Conservation (phyloP, 352 stramenopile genomes). For the Thalassiosira mediterranea region DNA sequence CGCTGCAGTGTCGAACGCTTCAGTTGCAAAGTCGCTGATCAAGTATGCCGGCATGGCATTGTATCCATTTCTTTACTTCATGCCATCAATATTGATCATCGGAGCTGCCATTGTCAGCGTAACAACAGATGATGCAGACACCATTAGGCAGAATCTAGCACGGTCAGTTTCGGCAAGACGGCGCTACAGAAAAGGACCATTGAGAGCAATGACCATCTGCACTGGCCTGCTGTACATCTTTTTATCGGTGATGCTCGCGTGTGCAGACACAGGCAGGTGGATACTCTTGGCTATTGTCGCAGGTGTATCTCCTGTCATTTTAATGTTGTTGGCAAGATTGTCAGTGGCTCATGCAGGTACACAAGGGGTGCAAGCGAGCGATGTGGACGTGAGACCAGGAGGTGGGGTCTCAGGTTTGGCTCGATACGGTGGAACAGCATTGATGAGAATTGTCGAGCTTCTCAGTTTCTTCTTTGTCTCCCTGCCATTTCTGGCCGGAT, state of each 20-base stretch:
- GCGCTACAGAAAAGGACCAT: background rate
- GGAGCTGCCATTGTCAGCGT: no score
- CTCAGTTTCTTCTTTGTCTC: conserved; percentile 6
- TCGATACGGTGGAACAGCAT: background rate
- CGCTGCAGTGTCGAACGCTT: no score
- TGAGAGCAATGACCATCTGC: conserved; percentile 6
- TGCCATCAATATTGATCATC: no score
- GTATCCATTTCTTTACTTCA: no score
- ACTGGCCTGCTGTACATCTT: conserved; percentile 17
- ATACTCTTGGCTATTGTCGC: conserved; percentile 14
- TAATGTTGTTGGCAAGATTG: conserved; percentile 20
- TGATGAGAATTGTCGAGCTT: background rate
- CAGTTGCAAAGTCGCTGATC: no score
- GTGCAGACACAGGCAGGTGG: conserved; percentile 14
- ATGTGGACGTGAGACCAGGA: background rate
- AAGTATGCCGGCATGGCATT: no score
- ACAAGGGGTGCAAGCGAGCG: background rate
- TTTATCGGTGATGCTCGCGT: conserved; percentile 13
- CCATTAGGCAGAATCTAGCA: no score
- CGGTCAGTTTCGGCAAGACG: background rate
- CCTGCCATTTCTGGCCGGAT: conserved; percentile 1
- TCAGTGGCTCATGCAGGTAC: conserved; percentile 6
- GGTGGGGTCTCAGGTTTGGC: background rate
- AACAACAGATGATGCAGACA: conserved; percentile 3
- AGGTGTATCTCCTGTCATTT: conserved; percentile 3